Percentiles rank a stretch among this genome's conserved stretches.
phyloP scores from a whole-genome alignment of 345 rosid genomes.

The Capsella bursapastoris region DNA sequence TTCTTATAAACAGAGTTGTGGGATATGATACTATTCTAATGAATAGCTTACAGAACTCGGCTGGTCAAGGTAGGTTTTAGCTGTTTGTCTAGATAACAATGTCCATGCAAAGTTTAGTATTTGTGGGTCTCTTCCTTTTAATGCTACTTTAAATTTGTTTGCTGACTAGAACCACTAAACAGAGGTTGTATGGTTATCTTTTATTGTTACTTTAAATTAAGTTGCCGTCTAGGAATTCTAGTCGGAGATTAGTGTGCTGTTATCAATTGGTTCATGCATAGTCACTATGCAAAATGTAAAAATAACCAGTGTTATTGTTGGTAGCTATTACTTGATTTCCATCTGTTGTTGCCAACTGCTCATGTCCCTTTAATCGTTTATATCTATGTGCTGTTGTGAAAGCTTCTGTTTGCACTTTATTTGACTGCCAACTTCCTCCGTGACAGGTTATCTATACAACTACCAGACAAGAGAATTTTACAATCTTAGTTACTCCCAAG shows the following conservation, averaged over 20 bases:
- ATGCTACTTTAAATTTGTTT: too few species aligned
- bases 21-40: slow-evolving; percentile 99
- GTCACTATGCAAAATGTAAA: slow-evolving; percentile 20
- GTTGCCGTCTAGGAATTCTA: slow-evolving; percentile 4
- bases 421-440: slow-evolving; percentile 26
- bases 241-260: slow-evolving; percentile 17
- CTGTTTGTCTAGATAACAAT: slow-evolving; percentile 27
- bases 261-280: slow-evolving; percentile 16
- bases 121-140: slow-evolving; percentile 9
- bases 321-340: slow-evolving; percentile 15
- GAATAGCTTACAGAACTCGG: slow-evolving; percentile 87
- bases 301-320: slow-evolving; percentile 13
- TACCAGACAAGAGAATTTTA: slow-evolving; percentile 90
- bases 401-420: slow-evolving; percentile 15
- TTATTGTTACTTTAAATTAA: neutral
- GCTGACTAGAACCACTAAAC: neutral
- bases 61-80: slow-evolving; percentile 79
- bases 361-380: slow-evolving; percentile 11
- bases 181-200: slow-evolving; percentile 13
- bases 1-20: slow-evolving; percentile 94
- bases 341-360: slow-evolving; percentile 2
- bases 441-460: slow-evolving; percentile 83
- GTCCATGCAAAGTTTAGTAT: slow-evolving; percentile 2
- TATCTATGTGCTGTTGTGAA: slow-evolving; percentile 22
- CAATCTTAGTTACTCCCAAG: slow-evolving; percentile 91